phyloP scores from a whole-genome alignment of 257 asterid genomes.

The Linaria vulgaris region DNA sequence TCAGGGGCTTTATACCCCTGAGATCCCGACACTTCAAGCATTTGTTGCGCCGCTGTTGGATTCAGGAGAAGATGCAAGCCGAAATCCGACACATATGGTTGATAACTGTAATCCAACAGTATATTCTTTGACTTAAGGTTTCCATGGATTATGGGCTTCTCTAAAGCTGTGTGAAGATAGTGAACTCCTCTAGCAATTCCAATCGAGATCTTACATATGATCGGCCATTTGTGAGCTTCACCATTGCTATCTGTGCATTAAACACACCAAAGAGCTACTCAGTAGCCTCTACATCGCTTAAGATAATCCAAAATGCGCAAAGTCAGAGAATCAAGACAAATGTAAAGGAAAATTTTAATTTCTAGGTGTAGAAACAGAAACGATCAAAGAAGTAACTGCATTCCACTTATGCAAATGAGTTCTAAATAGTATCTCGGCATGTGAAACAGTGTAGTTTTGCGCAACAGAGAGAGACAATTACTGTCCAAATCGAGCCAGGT shows the following conservation, averaged over 20 bases:
- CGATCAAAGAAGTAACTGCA: conserved; percentile 13
- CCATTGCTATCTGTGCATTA: conserved; percentile 53
- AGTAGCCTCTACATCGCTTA: neutral
- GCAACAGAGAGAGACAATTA: conserved; percentile 21
- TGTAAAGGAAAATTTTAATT: neutral
- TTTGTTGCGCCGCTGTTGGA: conserved; percentile 62
- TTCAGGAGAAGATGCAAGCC: conserved; percentile 71
- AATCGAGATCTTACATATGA: conserved; percentile 56
- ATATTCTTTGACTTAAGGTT: conserved; percentile 78
- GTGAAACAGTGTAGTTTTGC: conserved; percentile 18
- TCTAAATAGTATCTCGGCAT: conserved; percentile 8
- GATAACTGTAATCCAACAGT: conserved; percentile 51
- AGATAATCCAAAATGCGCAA: conserved; percentile 3
- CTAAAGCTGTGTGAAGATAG: conserved; percentile 58
- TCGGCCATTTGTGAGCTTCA: conserved; percentile 68
- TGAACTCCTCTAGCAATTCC: conserved; percentile 67
- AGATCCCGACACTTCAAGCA: conserved; percentile 66
- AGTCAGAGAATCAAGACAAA: neutral
- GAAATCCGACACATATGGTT: conserved; percentile 70
- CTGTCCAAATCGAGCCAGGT: conserved; percentile 29
- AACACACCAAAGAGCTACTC: conserved; percentile 14
- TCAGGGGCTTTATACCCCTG: conserved; percentile 85
- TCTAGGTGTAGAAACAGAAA: neutral
- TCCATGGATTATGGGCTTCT: conserved; percentile 74
- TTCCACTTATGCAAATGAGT: conserved; percentile 15